These are phyloP conservation scores for Stylosanthes scabra DNA, from an alignment of 331 rosid species.

Conservation along the genomic window DNA sequence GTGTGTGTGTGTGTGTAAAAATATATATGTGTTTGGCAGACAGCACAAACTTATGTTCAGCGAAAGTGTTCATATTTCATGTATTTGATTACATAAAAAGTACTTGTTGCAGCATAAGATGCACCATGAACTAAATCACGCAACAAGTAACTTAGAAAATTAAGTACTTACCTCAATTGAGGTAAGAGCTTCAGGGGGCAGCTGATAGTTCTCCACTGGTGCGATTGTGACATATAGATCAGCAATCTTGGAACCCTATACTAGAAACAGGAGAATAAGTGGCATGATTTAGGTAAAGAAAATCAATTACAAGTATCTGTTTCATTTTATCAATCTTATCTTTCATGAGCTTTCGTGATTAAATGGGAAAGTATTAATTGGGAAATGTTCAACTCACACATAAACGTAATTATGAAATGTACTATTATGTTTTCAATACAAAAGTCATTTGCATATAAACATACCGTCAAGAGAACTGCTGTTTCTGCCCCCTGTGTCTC, in stretches of 20 bases:
- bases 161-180: conserved; percentile 58
- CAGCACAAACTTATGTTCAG: neutral
- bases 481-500: conserved; percentile 82
- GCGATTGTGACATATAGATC: conserved; percentile 64
- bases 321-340: conserved; percentile 20
- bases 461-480: conserved; percentile 80
- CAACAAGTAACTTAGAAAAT: conserved; percentile 21
- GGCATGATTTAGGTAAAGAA: conserved; percentile 1
- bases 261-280: conserved; percentile 19
- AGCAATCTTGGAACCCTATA: conserved; percentile 75
- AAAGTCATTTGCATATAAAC: conserved; percentile 23
- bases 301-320: conserved; percentile 7
- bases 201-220: conserved; percentile 69
- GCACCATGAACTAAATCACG: neutral
- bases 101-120: conserved; percentile 1
- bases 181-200: conserved; percentile 76
- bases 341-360: conserved; percentile 5
- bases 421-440: neutral
- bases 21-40: neutral
- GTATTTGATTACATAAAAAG: conserved; percentile 28
- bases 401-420: conserved; percentile 11
- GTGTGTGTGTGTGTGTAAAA: too few relatives aligned
- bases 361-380: conserved; percentile 18
- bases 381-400: neutral
- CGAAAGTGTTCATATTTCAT: neutral